Evolutionary conservation across 179 eudicot genomes (phyloP), one percentile per base, ranked within the genome.

Genomic region (Beta macrorhiza): DNA sequence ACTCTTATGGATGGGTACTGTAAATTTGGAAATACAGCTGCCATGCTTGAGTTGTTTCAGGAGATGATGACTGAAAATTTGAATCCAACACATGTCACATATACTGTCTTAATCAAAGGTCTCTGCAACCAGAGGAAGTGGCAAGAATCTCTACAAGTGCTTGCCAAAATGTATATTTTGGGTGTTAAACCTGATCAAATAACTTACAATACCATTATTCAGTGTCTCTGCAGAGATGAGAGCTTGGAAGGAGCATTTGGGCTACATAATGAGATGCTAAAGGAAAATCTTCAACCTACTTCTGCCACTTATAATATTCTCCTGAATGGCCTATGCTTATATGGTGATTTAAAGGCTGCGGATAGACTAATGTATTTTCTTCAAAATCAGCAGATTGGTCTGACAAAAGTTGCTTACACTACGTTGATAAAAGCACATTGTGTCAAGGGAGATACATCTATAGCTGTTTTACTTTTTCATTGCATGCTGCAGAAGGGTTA

Each of bases 401-500:
- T 95, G 87, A 76, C 91, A 75, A 93, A 95, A 89, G 80, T 80
- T 84, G 90, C 93, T 68, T 95, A 93, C 79, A 89, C 83, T 5
- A 89, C 91, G 25, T 81, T 95, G 44, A 90, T 95, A 44, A 92
- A 92, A 89, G 98, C 98, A 58, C 94, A 93, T 87, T 95, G 94
- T 86, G 93, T 87, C 67, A 95, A 90, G 90, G 98, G 98, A 56
- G 89, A 90, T 87, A 85, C 80, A 22, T 75, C 56, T 67, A 84
- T 81, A 72, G 93, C 93, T 76, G 75, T 87, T 81, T 64, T 76
- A 9, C 86, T 86, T 56, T 95, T 93, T 83, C 75, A 76, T 78
- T 81, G 86, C 78, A 92, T 95, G 98, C 72, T 86, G 76, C 88
- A 85, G 75, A 86, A 79, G 87, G 95, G 91, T 52, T 95, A 88